phyloP scores from a whole-genome alignment of 306 rosid genomes.

The Begonia fuchsioides region DNA sequence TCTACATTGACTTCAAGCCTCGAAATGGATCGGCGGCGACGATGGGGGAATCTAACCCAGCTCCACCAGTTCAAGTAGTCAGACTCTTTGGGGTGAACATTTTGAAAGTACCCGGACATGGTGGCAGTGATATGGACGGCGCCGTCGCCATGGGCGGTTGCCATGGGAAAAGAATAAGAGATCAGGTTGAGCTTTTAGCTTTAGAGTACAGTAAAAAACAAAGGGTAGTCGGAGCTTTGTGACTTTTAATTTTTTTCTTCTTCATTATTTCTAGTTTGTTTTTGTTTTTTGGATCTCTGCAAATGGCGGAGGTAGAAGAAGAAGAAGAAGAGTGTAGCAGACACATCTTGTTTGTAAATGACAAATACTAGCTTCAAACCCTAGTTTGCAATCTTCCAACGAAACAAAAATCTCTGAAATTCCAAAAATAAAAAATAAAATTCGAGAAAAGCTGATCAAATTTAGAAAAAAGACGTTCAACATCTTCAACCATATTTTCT shows the following conservation, averaged over 20 bases:
- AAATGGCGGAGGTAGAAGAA: too few species aligned
- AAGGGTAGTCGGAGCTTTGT: constrained; percentile 83
- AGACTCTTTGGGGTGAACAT: constrained; percentile 92
- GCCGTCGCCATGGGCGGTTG: constrained; percentile 17
- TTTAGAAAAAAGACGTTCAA: too few species aligned
- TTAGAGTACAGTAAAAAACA: constrained; percentile 68
- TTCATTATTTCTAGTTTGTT: not conserved
- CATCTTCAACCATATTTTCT: too few species aligned
- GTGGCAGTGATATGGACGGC: constrained; percentile 5
- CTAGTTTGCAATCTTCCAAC: too few species aligned
- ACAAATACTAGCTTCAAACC: too few species aligned
- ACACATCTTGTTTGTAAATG: too few species aligned
- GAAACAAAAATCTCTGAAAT: too few species aligned
- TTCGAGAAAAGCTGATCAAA: too few species aligned
- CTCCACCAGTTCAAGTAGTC: constrained; percentile 54
- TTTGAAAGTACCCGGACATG: constrained; percentile 38
- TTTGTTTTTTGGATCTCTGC: constrained; percentile 8
- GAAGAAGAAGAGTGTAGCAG: too few species aligned
- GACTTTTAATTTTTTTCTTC: constrained; percentile 11
- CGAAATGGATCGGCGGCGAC: constrained; percentile 13
- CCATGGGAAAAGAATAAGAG: constrained; percentile 49
- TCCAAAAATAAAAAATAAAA: too few species aligned
- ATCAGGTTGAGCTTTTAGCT: constrained; percentile 40
- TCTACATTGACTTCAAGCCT: constrained; percentile 58
- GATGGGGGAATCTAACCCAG: constrained; percentile 9